These are phyloP conservation scores for Calamus simplicifolius DNA, from an alignment of 176 grass and related monocot genomes.

Conservation along the genomic window DNA sequence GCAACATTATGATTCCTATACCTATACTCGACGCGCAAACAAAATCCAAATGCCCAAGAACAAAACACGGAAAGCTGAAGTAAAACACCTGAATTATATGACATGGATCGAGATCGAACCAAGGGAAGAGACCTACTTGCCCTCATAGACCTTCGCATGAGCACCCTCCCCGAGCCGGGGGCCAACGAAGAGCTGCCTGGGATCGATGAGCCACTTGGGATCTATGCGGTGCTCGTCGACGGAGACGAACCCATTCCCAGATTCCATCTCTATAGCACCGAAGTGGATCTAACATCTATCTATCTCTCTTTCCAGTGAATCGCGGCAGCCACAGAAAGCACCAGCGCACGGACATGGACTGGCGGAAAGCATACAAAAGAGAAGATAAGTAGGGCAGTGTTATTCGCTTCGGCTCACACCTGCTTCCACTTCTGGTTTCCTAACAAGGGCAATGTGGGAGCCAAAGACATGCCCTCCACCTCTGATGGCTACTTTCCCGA, in stretches of 20 bases:
- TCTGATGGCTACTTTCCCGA: too few relatives aligned
- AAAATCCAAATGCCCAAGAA: too few relatives aligned
- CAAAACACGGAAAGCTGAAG: not conserved
- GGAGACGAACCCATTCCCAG: slow-evolving; percentile 1
- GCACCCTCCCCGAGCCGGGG: slow-evolving; percentile 95
- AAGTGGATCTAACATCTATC: slow-evolving; percentile 7
- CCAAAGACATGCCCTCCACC: too few relatives aligned
- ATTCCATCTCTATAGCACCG: slow-evolving; percentile 8
- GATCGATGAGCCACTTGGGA: slow-evolving; percentile 87
- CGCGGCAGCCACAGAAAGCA: not conserved
- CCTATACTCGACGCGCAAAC: slow-evolving; percentile 31
- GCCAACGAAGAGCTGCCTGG: slow-evolving; percentile 67
- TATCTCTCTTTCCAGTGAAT: not conserved
- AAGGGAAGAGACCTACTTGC: slow-evolving; percentile 57
- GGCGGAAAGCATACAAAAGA: too few relatives aligned
- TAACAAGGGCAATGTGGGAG: too few relatives aligned
- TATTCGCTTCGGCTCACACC: too few relatives aligned
- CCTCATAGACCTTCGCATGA: slow-evolving; percentile 96
- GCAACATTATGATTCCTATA: slow-evolving; percentile 83
- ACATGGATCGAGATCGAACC: too few relatives aligned
- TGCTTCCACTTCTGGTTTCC: too few relatives aligned
- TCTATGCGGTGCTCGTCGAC: slow-evolving; percentile 36
- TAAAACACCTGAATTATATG: not conserved
- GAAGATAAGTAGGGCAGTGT: too few relatives aligned
- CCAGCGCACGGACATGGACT: too few relatives aligned